A percentile compares a stretch with the other conserved stretches of the same genome.
phyloP scores from a whole-genome alignment of 2,329 filamentous ascomycete genomes.

The Cytospora piceicola region DNA sequence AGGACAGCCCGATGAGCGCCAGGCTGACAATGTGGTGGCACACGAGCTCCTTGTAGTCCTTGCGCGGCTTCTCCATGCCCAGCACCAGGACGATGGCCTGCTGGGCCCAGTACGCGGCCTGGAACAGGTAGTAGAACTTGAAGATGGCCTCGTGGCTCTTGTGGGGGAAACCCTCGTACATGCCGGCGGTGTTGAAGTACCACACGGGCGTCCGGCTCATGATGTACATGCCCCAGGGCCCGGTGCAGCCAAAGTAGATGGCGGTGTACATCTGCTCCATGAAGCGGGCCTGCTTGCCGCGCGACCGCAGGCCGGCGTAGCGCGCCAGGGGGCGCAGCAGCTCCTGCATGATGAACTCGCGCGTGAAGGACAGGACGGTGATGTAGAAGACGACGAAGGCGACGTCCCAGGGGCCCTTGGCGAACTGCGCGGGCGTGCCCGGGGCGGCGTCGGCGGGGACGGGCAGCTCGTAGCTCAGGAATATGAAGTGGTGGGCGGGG shows the following conservation, averaged over 20 bases:
- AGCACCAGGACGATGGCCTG: constrained; percentile 87
- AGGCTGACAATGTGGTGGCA: constrained; percentile 90
- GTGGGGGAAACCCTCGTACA: constrained; percentile 91
- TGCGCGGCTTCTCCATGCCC: constrained; percentile 88
- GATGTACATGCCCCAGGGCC: constrained; percentile 83
- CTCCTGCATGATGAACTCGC: constrained; percentile 95
- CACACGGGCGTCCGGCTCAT: constrained; percentile 91
- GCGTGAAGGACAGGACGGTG: constrained; percentile 86
- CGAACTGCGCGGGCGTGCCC: constrained; percentile 68
- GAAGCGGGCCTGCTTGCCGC: constrained; percentile 84
- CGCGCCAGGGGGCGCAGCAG: constrained; percentile 77
- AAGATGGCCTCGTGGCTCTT: constrained; percentile 76
- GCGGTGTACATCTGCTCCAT: constrained; percentile 97
- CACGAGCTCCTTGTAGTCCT: constrained; percentile 93
- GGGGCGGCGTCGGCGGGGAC: constrained; percentile 45
- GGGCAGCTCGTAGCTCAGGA: constrained; percentile 83
- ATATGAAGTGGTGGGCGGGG: constrained; percentile 78
- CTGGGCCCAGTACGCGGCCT: constrained; percentile 95
- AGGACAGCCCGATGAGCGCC: constrained; percentile 80
- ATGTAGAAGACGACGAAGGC: constrained; percentile 90
- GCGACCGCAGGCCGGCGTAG: constrained; percentile 68
- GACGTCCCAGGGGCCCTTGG: constrained; percentile 85
- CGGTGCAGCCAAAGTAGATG: constrained; percentile 83
- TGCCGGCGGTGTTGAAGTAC: constrained; percentile 91
- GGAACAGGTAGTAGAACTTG: constrained; percentile 95